These are phyloP conservation scores for Tylopilus felleus DNA, from an alignment of 768 basidiomycete species.

Conservation along the genomic window DNA sequence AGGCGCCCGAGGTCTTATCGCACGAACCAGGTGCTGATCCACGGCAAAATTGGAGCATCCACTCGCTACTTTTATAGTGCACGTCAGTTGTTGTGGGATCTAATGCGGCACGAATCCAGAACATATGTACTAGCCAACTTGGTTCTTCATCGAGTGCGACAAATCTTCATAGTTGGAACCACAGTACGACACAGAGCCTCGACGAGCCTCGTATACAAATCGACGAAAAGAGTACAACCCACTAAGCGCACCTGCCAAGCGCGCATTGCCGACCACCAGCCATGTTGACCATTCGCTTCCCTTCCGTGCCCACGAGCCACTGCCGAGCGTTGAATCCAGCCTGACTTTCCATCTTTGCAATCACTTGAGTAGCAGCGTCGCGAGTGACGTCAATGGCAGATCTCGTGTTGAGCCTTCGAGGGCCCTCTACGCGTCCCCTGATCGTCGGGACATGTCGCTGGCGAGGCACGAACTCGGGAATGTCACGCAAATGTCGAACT, in stretches of 20 bases:
- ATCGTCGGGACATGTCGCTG: constrained; percentile 6
- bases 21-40: background rate
- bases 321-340: constrained; percentile 8
- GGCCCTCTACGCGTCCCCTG: background rate
- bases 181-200: background rate
- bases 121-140: no score
- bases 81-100: background rate
- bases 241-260: constrained; percentile 7
- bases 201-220: constrained; percentile 15
- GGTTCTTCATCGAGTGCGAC: no score
- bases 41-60: background rate
- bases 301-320: constrained; percentile 3
- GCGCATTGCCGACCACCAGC: constrained; percentile 2
- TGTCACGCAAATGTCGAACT: constrained; percentile 11
- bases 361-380: constrained; percentile 20
- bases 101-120: background rate
- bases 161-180: background rate
- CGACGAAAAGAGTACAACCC: constrained; percentile 3
- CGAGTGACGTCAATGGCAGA: background rate
- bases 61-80: background rate
- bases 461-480: constrained; percentile 28
- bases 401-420: background rate
- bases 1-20: background rate
- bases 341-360: constrained; percentile 24
- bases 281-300: background rate